A percentile compares a stretch with the other conserved stretches of the same genome.
Conservation (phyloP, 2,329 filamentous ascomycete genomes). For the Colletotrichum sp. region DNA sequence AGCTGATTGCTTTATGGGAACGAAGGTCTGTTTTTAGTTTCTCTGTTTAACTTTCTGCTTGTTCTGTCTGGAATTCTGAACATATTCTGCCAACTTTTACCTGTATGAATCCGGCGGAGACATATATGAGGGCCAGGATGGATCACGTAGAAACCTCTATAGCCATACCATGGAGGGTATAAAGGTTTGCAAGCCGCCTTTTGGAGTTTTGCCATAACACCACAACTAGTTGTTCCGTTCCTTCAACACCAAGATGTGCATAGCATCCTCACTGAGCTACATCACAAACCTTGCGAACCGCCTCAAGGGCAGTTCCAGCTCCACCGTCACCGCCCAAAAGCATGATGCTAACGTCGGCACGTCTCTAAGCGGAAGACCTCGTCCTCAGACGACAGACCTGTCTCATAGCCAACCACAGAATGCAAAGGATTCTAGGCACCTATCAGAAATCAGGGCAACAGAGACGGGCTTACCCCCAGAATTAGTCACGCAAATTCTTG, state of each 20-base stretch:
- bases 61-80: not conserved
- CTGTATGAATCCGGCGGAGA: not conserved
- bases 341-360: not conserved
- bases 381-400: not conserved
- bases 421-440: not conserved
- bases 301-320: not conserved
- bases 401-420: not conserved
- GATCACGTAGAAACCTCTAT: not conserved
- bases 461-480: accelerated
- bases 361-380: not conserved
- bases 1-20: no score
- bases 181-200: not conserved
- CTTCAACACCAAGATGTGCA: not conserved
- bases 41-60: no score
- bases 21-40: no score
- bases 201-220: not conserved
- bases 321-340: not conserved
- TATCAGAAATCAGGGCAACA: not conserved
- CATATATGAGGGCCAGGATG: not conserved
- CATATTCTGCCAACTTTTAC: no score
- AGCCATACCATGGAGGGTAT: not conserved
- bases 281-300: not conserved
- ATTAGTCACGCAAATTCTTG: not conserved
- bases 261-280: not conserved
- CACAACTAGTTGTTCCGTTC: not conserved